Base-by-base conservation (phyloP, 441 rosid species). In the Eruca vesicaria region DNA sequence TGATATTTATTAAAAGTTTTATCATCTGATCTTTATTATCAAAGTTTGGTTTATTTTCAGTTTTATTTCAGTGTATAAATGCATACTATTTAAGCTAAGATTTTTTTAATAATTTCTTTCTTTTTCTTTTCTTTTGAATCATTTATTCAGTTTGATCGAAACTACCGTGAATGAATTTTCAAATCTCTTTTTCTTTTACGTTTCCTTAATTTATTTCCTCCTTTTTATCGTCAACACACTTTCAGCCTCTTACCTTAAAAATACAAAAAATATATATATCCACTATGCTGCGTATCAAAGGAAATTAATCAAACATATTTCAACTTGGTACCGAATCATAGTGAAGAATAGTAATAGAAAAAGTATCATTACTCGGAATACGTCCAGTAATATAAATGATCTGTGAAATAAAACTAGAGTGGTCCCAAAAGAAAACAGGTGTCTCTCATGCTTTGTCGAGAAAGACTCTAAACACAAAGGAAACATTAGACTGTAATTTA, bases 381-480 rank as follows among this genome's bases (percentile, higher is more conserved):
- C 12, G 50, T 70, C 60, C 72, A 70, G 21, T 71, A 33, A 56
- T 21, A 38, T n/a, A 64, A 43, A 18, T 45, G 66, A 62, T 63
- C 55, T 19, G 41, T 28, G 65, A 52, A 75, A 20, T 10, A 20
- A 80, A 68, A 58, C 41, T 7, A 67, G 77, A 66, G 48, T 79
- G 82, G 82, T 75, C 80, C 82, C 55, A 66, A 67, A 66, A 43
- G 35, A 21, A 55, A 79, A 43, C 80, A 83, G 78, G 78, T 72
- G 78, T 78, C 76, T 45, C 35, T 78, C 75, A 70, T 66, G 72
- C 68, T 70, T 58, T 66, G 69, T 72, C 77, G 76, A 77, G 57
- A 61, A 75, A n/a, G 68, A 41, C 71, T 77, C 79, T 71, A 73
- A 38, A 73, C 64, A 55, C 35, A 73, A 77, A 79, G 66, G 71